A percentile compares a stretch with the other conserved stretches of the same genome.
Conservation (phyloP, 768 basidiomycete species). For the Gloeostereum incarnatum region DNA sequence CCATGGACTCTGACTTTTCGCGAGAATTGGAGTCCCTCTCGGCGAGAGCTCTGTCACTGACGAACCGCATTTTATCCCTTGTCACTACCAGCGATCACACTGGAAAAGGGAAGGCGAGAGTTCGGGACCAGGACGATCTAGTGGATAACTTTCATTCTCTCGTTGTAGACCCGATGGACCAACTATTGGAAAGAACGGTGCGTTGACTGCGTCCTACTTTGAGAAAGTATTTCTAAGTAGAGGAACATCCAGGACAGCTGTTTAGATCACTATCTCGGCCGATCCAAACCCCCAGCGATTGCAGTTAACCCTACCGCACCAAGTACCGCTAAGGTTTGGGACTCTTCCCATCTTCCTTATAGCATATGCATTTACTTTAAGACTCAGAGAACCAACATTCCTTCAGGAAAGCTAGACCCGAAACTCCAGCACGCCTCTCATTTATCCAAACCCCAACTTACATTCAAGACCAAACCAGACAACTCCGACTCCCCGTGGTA, state of each 20-base stretch:
- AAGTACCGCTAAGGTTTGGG: slow-evolving; percentile 9
- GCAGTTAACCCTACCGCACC: slow-evolving; percentile 35
- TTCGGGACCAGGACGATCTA: slow-evolving; percentile 70
- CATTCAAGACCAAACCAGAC: slow-evolving; percentile 51
- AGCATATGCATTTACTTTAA: background rate
- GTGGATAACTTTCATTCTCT: slow-evolving; percentile 72
- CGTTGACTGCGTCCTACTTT: slow-evolving; percentile 14
- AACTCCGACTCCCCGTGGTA: slow-evolving; percentile 59
- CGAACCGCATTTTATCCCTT: slow-evolving; percentile 53
- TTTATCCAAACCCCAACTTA: slow-evolving; percentile 74
- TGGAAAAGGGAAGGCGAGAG: slow-evolving; percentile 44
- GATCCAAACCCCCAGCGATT: slow-evolving; percentile 58
- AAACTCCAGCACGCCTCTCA: slow-evolving; percentile 66
- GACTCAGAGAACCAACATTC: background rate
- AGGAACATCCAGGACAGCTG: slow-evolving; percentile 57
- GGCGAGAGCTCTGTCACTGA: slow-evolving; percentile 51
- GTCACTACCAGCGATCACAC: slow-evolving; percentile 32
- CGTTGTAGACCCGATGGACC: slow-evolving; percentile 81
- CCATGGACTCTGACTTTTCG: slow-evolving; percentile 67
- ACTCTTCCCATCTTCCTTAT: background rate
- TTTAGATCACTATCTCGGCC: slow-evolving; percentile 71
- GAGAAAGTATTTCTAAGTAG: slow-evolving; percentile 1
- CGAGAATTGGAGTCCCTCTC: slow-evolving; percentile 65
- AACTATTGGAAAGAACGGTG: slow-evolving; percentile 76
- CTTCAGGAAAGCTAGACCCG: slow-evolving; percentile 41